Evolutionary conservation across 2,329 filamentous ascomycete genomes (phyloP).

Genomic region (Hymenoscyphus fraxineus): DNA sequence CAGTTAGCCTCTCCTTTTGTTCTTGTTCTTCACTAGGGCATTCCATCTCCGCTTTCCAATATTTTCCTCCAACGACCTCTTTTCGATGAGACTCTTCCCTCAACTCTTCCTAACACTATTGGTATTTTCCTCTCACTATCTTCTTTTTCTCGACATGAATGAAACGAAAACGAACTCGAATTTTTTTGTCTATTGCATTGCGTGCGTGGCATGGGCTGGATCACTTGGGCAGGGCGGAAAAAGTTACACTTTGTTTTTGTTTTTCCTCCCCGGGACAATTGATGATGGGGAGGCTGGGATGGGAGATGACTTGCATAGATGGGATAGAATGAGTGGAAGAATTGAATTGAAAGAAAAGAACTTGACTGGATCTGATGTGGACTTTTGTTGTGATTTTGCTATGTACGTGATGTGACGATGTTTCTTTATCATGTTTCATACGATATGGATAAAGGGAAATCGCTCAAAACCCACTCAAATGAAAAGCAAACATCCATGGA

Average conservation of each 20-base stretch:
- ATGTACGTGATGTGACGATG: too few species aligned
- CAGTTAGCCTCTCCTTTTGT: constrained; percentile 2
- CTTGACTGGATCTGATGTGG: too few species aligned
- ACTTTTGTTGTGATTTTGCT: too few species aligned
- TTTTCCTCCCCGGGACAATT: neutral
- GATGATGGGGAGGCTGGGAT: neutral
- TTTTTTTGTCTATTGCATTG: constrained; percentile 8
- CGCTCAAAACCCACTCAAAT: too few species aligned
- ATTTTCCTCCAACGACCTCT: neutral
- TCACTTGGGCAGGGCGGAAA: neutral
- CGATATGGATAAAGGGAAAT: too few species aligned
- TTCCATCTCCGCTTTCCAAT: neutral
- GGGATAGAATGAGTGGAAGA: neutral
- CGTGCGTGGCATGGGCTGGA: constrained; percentile 11
- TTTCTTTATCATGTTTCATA: too few species aligned
- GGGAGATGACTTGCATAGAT: neutral
- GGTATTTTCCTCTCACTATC: neutral
- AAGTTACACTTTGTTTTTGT: neutral
- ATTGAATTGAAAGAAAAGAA: neutral
- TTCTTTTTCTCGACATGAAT: neutral
- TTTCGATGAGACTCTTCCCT: neutral
- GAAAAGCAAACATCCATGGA: too few species aligned
- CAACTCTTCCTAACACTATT: neutral
- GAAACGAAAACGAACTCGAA: neutral
- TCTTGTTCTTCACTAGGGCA: neutral